Base-by-base conservation (phyloP, 1,284 basidiomycete genomes). In the Cutaneotrichosporon mucoides region DNA sequence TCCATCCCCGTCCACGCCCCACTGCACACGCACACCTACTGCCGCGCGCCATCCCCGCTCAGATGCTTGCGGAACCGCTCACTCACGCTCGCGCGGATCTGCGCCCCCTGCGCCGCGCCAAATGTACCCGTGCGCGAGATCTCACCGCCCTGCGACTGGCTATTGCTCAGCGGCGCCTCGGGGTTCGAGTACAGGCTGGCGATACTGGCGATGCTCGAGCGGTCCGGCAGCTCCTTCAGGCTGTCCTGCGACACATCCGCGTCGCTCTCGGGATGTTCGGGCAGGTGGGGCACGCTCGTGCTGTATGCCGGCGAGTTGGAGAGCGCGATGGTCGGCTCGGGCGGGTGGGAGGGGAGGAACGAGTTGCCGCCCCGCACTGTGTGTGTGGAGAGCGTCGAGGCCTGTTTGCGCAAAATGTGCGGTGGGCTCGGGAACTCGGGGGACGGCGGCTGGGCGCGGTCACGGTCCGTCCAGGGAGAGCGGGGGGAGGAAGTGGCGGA, bases 1-100 rank as follows among this genome's bases (percentile, higher is more conserved):
- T 3, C 42, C n/a, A 16, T 7, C 24, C 24, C 24, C 24, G 24
- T 3, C 24, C 24, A 24, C 42, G 2, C 42, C 40, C 11, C 40
- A 13, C 40, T 41, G 9, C 41, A 6, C 41, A 9, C 43, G 15
- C 13, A 51, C 37, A 24, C 24, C 24, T 24, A 24, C 24, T 24
- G 24, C 24, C 24, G 24, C 24, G 24, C 24, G 24, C 24, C 24
- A 40, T 53, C 51, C 36, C 63, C 63, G 8, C 42, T 59, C 4
- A 64, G 57, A 37, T 64, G 63, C 40, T 64, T 59, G 16, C 63
- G 47, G 48, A 64, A 64, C 3, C 62, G 59, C 59, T 64, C 62
- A 44, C 62, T 64, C n/a, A 64, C 59, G 47, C 59, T 61, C 24
- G 53, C 62, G 34, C 62, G 58, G 16, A 58, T 38, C 12, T 38